Base-by-base conservation (phyloP, 441 rosid species). In the Gossypium schwendimanii region DNA sequence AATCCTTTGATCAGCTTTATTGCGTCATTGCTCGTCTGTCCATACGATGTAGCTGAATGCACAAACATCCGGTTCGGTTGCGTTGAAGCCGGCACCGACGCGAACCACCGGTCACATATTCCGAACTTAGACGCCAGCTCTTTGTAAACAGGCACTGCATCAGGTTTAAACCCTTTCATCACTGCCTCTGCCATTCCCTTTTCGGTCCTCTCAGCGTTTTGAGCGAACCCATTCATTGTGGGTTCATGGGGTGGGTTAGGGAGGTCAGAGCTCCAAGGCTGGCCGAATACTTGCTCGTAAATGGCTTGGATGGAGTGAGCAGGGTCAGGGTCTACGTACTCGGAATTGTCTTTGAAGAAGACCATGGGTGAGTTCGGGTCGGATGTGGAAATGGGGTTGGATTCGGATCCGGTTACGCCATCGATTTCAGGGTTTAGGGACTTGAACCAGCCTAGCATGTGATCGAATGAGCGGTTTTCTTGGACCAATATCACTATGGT, bases 401-500 rank as follows among this genome's bases (percentile, higher is more conserved):
- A 91, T 81, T 93, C 94, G 10, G 91, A 75, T 6, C 92, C 94
- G 0, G 89, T 81, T 6, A 88, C 91, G 20, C 97, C 98, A 64
- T 93, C 80, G 75, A 93, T 91, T 70, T 93, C 85, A 0, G 86
- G 89, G 83, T 91, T 86, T 47, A 84, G 73, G 33, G 87, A 79
- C 66, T 91, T 93, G 69, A 93, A 81, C 97, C 97, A 93, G n/a
- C 98, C 98, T 9, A 93, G 75, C 84, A 91, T 88, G 85, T 92
- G 96, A 60, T 92, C 96, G 47, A 92, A 92, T 0, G 97, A 90
- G 31, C 98, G 90, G 82, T 93, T 93, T 73, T 93, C 97, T 70
- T 91, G 98, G 39, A 89, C 89, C 72, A 91, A 83, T 70, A 93
- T 86, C 17, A 93, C 98, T 33, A 93, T 83, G 8, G 96, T 91